A percentile compares a stretch with the other conserved stretches of the same genome.
Evolutionary conservation across 257 asterid genomes (phyloP).

Genomic region (Solanum clarkiae): DNA sequence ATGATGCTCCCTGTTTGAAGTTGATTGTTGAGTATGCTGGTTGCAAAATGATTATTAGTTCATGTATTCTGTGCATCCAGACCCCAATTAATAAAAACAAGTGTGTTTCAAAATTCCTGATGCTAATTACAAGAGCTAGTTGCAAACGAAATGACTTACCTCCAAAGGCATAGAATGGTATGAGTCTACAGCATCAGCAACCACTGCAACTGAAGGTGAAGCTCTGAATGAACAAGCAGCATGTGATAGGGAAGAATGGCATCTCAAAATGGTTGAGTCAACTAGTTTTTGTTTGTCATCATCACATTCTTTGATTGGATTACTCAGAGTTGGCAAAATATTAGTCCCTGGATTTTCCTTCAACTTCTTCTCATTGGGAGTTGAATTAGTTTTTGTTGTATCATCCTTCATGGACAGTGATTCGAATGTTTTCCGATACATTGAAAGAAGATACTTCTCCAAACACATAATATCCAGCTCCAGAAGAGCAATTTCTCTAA

Average conservation of each 20-base stretch:
- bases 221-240: conserved; percentile 49
- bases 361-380: conserved; percentile 5
- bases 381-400: neutral
- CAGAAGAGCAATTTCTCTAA: conserved; percentile 54
- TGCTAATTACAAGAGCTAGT: no score
- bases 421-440: conserved; percentile 42
- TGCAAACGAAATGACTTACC: conserved; percentile 18
- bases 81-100: neutral
- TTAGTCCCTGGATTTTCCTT: conserved; percentile 7
- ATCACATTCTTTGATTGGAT: conserved; percentile 2
- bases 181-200: conserved; percentile 38
- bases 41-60: neutral
- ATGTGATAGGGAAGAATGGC: conserved; percentile 78
- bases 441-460: conserved; percentile 72
- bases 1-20: conserved; percentile 22
- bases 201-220: conserved; percentile 31
- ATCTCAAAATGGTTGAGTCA: conserved; percentile 45
- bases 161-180: conserved; percentile 87
- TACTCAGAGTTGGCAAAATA: conserved; percentile 4
- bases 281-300: conserved; percentile 34
- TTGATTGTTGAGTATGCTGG: conserved; percentile 35
- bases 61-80: neutral
- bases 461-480: conserved; percentile 58
- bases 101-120: no score
- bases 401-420: conserved; percentile 17